Conservation (phyloP, 1,284 basidiomycete genomes). For the Tilletiaria anomala region DNA sequence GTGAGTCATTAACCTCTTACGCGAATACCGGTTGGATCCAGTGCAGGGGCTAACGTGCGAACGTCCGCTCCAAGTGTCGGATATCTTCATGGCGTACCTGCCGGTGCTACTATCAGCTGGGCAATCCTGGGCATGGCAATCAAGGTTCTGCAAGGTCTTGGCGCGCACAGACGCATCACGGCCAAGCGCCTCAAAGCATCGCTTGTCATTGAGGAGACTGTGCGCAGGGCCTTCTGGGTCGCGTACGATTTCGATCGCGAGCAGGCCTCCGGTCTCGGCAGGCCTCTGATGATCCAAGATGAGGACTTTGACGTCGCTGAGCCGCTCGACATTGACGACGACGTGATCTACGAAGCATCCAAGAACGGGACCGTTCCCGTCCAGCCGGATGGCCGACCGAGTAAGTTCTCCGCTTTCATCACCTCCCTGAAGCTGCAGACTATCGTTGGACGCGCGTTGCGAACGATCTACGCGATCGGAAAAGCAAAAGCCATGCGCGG, state of each 20-base stretch:
- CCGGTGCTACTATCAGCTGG: constrained; percentile 17
- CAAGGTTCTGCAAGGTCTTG: constrained; percentile 16
- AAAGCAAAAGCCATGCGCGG: constrained; percentile 24
- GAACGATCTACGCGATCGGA: constrained; percentile 25
- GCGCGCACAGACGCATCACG: constrained; percentile 20
- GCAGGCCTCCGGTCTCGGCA: constrained; percentile 12
- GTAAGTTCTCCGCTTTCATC: no score
- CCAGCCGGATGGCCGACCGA: no score
- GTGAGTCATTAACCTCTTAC: no score
- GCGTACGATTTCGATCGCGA: constrained; percentile 25
- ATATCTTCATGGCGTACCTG: constrained; percentile 10
- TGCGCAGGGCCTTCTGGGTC: constrained; percentile 21
- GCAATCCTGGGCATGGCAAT: constrained; percentile 14
- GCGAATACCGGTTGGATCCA: no score
- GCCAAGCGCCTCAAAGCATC: constrained; percentile 13
- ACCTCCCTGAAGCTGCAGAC: constrained; percentile 17
- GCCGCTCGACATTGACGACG: constrained; percentile 24
- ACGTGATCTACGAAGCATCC: constrained; percentile 10
- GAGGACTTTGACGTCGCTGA: constrained; percentile 29
- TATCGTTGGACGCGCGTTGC: constrained; percentile 25
- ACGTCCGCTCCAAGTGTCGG: no score
- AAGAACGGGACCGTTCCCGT: constrained; percentile 8
- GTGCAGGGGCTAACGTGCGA: no score
- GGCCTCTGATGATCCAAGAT: constrained; percentile 26
- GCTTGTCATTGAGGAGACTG: constrained; percentile 15